Evolutionary conservation across 116 monocot genomes (phyloP), one percentile per base, ranked within the genome.

Genomic region (Cymodocea nodosa): DNA sequence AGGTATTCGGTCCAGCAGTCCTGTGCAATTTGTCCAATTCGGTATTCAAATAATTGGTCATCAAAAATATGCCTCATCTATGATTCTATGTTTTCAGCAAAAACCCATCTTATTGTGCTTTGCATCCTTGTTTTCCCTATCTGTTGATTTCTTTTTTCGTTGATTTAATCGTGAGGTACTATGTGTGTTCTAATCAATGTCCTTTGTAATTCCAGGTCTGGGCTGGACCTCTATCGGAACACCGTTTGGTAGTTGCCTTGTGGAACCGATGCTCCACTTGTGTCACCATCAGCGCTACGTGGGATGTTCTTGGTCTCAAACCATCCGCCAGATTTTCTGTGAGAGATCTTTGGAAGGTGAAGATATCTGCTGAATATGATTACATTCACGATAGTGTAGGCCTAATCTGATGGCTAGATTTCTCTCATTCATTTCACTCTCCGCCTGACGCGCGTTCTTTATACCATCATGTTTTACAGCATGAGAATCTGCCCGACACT

Each of bases 271-370:
- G 95, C 57, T 82, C 83, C 15, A 53, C 77, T 65, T 6, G 60
- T 58, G 76, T 75, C 18, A 76, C 76, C 53, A 76, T 90, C 60
- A 77, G 73, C 53, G 85, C 76, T 9, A 83, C 72, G 51, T 85
- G 90, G 83, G 78, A 78, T 62, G 51, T 50, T 19, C 77, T 90
- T 61, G 90, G 90, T 35, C 79, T 95, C 60, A 71, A 80, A 6
- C n/a, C 59, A 17, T 74, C 81, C 15, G 40, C 79, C 48, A 69
- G 19, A 30, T 64, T 84, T 70, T 83, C 81, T 48, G 78, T 85
- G 23, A 81, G 95, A 80, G 87, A 95, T 82, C 63, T 90, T 16
- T 95, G 90, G 95, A 80, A 87, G 83, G 90, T 90, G 63, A 84
- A 64, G 56, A 18, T 11, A 25, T 15, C 14, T 16, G 17, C 3